Evolutionary conservation across 108 stramenopile species (phyloP), one percentile per base, ranked within the genome.

Genomic region (Discostella stelligeroides): DNA sequence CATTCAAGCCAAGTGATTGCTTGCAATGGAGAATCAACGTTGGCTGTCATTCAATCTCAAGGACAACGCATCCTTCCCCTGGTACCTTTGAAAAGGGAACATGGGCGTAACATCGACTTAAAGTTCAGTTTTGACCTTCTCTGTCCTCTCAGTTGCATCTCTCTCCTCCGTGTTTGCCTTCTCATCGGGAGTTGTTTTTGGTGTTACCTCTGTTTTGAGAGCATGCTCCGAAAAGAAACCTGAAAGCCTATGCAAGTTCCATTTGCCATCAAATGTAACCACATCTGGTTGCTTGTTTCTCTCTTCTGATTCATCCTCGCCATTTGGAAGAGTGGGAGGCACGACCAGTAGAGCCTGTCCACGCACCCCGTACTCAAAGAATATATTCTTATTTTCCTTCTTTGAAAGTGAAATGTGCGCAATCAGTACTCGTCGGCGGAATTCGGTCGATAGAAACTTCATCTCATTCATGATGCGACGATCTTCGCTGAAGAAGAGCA

Each of bases 391-490:
- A 55, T 88, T 88, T 56, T 76, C 75, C 30, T 75, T 85, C 60
- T 84, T 86, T 24, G 81, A 72, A 27, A 75, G 79, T 24, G 72
- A 66, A 23, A 88, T 63, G 47, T 88, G 83, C 1, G 69, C 84
- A 17, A 88, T 29, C 2, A 88, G 66, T 4, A 86, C 34, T 40
- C 79, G 73, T 28, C 82, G 77, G n/a, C 87, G 84, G 70, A 84
- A 84, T 50, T 88, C 87, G 7, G 83, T 82, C 1, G 77, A 79
- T 10, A 88, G 67, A 55, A 56, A 86, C 34, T 88, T 88, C 59
- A 82, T 76, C 45, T 84, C 65, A 21, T 80, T 66, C 60, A 83
- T 63, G 13, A 77, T 76, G 13, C 72, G 48, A 8, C 83, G 60
- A 38, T 86, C 84, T 12, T 67, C 67, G 7, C 85, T 79, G 57